Base-by-base conservation (phyloP, 805 yeast genomes). In the Wickerhamiella siamensis region DNA sequence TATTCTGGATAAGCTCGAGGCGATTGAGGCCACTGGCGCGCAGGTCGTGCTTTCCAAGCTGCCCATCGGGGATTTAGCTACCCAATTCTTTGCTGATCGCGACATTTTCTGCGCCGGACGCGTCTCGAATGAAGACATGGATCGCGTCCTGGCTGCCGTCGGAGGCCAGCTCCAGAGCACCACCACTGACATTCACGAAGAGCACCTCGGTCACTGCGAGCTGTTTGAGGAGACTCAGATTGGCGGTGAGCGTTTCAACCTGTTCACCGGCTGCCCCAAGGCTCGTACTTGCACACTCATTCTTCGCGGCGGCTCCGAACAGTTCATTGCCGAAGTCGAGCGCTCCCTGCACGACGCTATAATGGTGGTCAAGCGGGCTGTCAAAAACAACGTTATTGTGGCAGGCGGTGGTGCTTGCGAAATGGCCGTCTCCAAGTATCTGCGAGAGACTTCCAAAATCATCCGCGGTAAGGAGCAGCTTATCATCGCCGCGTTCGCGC, bases 381-480 rank as follows among this genome's bases (percentile, higher is more conserved):
- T 91, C 33, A 78, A 82, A 56, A 87, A 87, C 59, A 80, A 77
- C 56, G 66, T 74, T 22, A 77, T 91, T 51, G 98, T 91, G 44
- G 97, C 95, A 12, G 99, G 99, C 47, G 99, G 99, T 50, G 99
- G 99, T 49, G 99, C 99, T 29, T 80, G 86, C 49, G 98, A 91
- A 64, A 91, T 91, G 98, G 97, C 91, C 59, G 57, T 91, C 33
- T 86, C 96, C 31, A 83, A 76, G 59, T 75, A 81, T 59, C 70
- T 91, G 52, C 75, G 98, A 56, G 95, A 84, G 53, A 74, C 78
- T 56, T 77, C 96, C 19, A 78, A 79, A 56, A 73, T 83, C 16
- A 82, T 91, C 53, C 84, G 95, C 18, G 98, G 98, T 33, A 88
- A 91, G 62, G 95, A 88, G 64, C 99, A 91, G 66, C 67, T 91